Evolutionary conservation across 441 rosid species (phyloP).

Genomic region (Pelargonium fulgidum): DNA sequence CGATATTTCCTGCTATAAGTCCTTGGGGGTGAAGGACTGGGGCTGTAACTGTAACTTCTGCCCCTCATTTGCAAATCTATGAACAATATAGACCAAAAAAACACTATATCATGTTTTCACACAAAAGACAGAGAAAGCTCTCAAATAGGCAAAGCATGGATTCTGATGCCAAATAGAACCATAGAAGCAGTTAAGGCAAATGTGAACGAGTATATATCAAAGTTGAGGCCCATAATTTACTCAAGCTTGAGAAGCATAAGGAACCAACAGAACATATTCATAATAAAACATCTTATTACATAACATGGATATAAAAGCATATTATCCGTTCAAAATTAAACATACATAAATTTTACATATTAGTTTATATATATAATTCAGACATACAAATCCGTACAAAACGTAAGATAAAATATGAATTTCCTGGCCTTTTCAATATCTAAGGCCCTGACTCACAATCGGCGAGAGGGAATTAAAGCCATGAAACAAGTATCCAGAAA

Average conservation of each 20-base stretch:
- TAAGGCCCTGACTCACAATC: too few species aligned
- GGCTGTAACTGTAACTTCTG: constrained; percentile 75
- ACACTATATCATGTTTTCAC: not conserved
- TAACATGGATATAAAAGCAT: not conserved
- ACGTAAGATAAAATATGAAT: too few species aligned
- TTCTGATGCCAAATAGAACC: too few species aligned
- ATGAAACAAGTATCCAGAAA: too few species aligned
- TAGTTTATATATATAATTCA: not conserved
- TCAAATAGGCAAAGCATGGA: not conserved
- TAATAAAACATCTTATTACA: too few species aligned
- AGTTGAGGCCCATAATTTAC: not conserved
- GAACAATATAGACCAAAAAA: not conserved
- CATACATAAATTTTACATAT: too few species aligned
- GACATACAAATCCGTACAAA: not conserved
- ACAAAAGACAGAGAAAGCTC: not conserved
- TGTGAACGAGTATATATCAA: too few species aligned
- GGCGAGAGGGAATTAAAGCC: too few species aligned
- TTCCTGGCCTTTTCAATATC: too few species aligned
- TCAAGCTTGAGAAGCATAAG: not conserved
- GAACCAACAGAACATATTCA: not conserved
- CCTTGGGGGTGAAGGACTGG: constrained; percentile 56
- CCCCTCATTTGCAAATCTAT: constrained; percentile 45
- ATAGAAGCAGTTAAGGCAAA: too few species aligned
- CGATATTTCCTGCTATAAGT: constrained; percentile 45
- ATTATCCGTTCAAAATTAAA: not conserved